phyloP scores from a whole-genome alignment of 306 rosid genomes.

The Rosa chinensis region DNA sequence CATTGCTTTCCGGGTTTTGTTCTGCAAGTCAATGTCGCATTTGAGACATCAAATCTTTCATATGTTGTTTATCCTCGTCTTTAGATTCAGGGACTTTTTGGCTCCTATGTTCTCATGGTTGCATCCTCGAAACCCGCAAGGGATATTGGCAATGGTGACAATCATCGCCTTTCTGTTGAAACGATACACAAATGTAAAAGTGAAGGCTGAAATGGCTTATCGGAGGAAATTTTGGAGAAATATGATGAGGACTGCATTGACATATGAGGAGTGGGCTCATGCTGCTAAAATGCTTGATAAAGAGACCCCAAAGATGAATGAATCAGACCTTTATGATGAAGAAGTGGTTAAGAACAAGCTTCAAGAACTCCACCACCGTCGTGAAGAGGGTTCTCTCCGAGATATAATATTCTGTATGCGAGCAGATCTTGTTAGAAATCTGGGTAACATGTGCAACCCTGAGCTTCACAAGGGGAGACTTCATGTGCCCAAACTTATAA shows the following conservation, averaged over 20 bases:
- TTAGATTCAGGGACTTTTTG: conserved; percentile 47
- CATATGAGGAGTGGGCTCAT: conserved; percentile 99
- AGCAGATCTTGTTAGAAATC: conserved; percentile 88
- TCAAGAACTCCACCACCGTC: conserved; percentile 82
- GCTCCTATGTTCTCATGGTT: conserved; percentile 64
- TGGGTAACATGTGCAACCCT: conserved; percentile 93
- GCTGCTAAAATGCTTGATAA: conserved; percentile 98
- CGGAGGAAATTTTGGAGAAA: conserved; percentile 95
- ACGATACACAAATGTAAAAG: conserved; percentile 77
- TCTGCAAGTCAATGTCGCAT: conserved; percentile 77
- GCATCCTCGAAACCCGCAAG: conserved; percentile 92
- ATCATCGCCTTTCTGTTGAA: conserved; percentile 78
- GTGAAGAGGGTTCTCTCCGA: conserved; percentile 75
- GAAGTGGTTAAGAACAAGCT: conserved; percentile 84
- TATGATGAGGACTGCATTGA: conserved; percentile 89
- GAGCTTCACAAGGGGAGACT: conserved; percentile 90
- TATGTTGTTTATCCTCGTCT: conserved; percentile 39
- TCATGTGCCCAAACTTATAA: conserved; percentile 79
- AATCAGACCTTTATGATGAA: conserved; percentile 74
- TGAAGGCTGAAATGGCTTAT: conserved; percentile 83
- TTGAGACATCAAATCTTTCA: conserved; percentile 56
- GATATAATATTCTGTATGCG: conserved; percentile 93
- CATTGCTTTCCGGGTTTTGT: conserved; percentile 75
- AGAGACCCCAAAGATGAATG: conserved; percentile 82
- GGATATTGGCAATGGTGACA: conserved; percentile 85